Base-by-base conservation (phyloP, 148 eudicot genomes). In the Chenopodium album region DNA sequence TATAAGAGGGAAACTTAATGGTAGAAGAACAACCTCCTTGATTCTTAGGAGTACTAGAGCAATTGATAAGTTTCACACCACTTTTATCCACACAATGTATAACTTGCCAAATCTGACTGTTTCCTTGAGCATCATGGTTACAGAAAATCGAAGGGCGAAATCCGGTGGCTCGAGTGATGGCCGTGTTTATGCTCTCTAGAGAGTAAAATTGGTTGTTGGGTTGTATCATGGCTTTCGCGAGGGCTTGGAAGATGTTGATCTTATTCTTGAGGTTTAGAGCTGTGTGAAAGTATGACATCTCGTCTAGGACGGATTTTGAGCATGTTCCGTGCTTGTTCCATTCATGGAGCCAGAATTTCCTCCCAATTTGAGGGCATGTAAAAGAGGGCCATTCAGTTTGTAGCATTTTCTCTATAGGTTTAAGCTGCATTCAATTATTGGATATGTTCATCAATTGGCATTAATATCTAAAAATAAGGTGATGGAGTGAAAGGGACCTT, bases 321-420 rank as follows among this genome's bases (percentile, higher is more conserved):
- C 92, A 90, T 0, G 92, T 86, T 0, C 92, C 92, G 20, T 89
- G 92, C 52, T 89, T 89, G 64, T 76, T 71, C 90, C 90, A 89
- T 12, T 89, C 92, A 72, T 88, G 90, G 0, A 81, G 76, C 92
- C 92, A 89, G 41, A 89, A 89, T 23, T 73, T 82, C 2, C 63
- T 34, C 11, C 85, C 88, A 5, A 73, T 75, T 31, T 82, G 80
- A 12, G 90, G 90, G 77, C 92, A 90, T 22, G 88, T 77, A 32
- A 88, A 71, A 0, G 92, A 47, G n/a, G 92, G 92, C 92, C 92
- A 90, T 1, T 83, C 81, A 17, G 48, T 71, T 52, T 78, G 73
- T 82, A 90, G 80, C 26, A 46, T 77, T 31, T 52, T 52, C 0
- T 79, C 16, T 50, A 83, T 73, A 2, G 73, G 56, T 74, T 74